phyloP scores from a whole-genome alignment of 176 grass and related monocot species.

The Tillandsia leiboldiana region DNA sequence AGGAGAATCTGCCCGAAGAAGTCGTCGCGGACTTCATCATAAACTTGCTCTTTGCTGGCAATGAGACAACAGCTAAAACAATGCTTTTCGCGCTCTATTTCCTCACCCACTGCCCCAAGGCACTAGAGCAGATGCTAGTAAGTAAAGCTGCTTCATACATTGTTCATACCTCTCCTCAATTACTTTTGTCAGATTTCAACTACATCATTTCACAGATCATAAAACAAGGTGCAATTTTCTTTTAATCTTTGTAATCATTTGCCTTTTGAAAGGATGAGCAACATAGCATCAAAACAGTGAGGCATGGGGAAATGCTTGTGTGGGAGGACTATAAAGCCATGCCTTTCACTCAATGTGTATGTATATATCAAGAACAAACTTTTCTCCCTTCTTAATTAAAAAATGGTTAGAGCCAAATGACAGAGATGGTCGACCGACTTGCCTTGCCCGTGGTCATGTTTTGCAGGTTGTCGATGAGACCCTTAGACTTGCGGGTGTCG shows the following conservation, averaged over 20 bases:
- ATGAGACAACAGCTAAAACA: constrained; percentile 19
- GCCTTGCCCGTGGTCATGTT: neutral
- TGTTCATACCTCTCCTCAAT: neutral
- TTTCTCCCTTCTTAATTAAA: neutral
- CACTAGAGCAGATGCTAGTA: constrained; percentile 10
- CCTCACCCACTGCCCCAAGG: constrained; percentile 9
- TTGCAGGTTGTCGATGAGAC: constrained; percentile 13
- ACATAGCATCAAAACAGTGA: neutral
- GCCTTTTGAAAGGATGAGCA: neutral
- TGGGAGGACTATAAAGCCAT: constrained; percentile 13
- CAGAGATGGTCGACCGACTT: no score
- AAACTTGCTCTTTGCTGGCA: constrained; percentile 12
- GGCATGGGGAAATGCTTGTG: neutral
- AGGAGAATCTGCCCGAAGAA: constrained; percentile 6
- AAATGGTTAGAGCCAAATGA: neutral
- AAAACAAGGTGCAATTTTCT: neutral
- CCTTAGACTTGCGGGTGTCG: constrained; percentile 7
- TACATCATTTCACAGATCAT: neutral
- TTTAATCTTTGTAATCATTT: neutral
- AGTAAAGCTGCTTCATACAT: neutral
- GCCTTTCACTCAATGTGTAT: constrained; percentile 10
- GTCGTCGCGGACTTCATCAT: constrained; percentile 5
- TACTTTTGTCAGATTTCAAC: neutral
- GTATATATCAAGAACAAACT: neutral
- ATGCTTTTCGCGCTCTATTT: constrained; percentile 16